Percentiles rank a stretch among this genome's conserved stretches.
Evolutionary conservation across 106 monocot genomes (phyloP).

Genomic region (Dioscorea zingiberensis): DNA sequence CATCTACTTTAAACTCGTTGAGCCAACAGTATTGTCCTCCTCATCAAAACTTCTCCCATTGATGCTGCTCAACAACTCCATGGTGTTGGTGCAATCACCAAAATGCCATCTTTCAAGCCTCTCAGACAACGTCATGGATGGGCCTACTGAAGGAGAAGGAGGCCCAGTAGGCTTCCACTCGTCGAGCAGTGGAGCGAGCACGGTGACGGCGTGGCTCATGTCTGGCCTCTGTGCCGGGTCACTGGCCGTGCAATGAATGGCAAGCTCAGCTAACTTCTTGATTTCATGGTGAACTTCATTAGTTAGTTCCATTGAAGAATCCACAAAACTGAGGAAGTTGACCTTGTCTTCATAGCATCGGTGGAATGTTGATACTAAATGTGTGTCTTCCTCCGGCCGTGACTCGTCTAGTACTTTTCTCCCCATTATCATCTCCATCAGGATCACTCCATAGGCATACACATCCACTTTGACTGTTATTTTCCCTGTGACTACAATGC

Average conservation of each 20-base stretch:
- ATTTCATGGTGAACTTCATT: constrained; percentile 33
- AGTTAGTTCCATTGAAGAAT: constrained; percentile 38
- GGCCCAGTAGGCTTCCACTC: constrained; percentile 54
- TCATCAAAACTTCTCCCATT: neutral
- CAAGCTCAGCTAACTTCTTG: constrained; percentile 58
- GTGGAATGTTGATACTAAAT: constrained; percentile 65
- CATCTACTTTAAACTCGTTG: too few relatives aligned
- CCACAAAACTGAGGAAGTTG: constrained; percentile 31
- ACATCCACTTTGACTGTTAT: constrained; percentile 84
- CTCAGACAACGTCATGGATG: constrained; percentile 33
- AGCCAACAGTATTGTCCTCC: too few relatives aligned
- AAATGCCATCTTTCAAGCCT: constrained; percentile 55
- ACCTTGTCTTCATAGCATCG: constrained; percentile 35
- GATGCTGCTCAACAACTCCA: constrained; percentile 12
- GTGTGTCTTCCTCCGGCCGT: constrained; percentile 43
- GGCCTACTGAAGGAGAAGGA: constrained; percentile 7
- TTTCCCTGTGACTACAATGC: constrained; percentile 61
- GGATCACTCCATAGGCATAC: constrained; percentile 82
- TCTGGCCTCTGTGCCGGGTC: constrained; percentile 73
- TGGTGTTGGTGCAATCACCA: constrained; percentile 25
- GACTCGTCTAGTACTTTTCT: constrained; percentile 73
- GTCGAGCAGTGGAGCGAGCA: constrained; percentile 64
- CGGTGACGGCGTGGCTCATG: constrained; percentile 83
- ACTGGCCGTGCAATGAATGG: constrained; percentile 67
- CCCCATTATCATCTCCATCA: constrained; percentile 80